Base-by-base conservation (phyloP, 306 rosid species). In the Cucurbita maxima region DNA sequence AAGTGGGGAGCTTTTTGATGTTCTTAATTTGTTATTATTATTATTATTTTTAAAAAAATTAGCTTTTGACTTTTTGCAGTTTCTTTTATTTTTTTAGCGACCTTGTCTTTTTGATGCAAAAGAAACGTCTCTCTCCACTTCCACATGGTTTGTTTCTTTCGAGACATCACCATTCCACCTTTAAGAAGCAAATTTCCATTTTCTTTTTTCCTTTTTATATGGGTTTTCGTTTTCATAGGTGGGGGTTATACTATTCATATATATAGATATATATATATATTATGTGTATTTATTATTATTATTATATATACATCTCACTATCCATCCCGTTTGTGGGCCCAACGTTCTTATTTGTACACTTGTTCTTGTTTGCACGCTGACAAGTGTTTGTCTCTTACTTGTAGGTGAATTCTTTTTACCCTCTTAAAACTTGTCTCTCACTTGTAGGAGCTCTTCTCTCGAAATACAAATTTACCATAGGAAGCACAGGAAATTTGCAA, bases 71-170 rank as follows among this genome's bases (percentile, higher is more conserved):
- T 67, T 67, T 67, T 67, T 44, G 40, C 40, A 44, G 18, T 44
- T 44, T 11, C 34, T 30, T 30, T 30, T 30, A 30, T 67, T 67
- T 41, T 37, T 61, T 37, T 61, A 58, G 64, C 43, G 64, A 58
- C 30, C 43, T 58, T 58, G 43, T 58, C 64, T 58, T 9, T 40
- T 63, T 40, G 15, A 41, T 63, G 52, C 71, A 67, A 67, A 67
- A 67, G 54, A 67, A 67, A 45, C 45, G 72, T 67, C 72, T 10
- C 53, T 20, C 55, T 67, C 55, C 72, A 48, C 72, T 43, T 5
- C 22, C 72, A 67, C 72, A 67, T 67, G 72, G 72, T 45, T 67
- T 67, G 72, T 67, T 67, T 67, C 55, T 67, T 44, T 44, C 55
- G 40, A 67, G 40, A 45, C 40, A 45, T 67, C 72, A 67, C 72